These are phyloP conservation scores for Ganoderma boninense DNA, from an alignment of 1,284 basidiomycete genomes.

Conservation along the genomic window DNA sequence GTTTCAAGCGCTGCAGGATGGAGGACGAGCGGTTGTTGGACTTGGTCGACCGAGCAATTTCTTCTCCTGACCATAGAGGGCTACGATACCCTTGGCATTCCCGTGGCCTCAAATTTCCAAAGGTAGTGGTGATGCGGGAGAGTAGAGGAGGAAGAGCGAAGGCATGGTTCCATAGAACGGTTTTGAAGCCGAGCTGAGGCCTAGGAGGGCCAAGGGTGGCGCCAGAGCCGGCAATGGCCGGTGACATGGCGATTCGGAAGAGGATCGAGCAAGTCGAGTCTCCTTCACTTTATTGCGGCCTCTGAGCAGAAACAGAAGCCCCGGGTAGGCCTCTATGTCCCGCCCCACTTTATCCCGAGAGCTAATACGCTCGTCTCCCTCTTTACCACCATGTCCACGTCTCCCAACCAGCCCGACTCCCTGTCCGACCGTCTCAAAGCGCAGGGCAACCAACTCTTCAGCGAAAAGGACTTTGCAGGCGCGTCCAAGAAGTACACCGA, in stretches of 20 bases:
- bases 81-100: neutral
- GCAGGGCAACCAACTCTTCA: conserved; percentile 47
- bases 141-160: conserved; percentile 4
- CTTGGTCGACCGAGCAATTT: too few relatives aligned
- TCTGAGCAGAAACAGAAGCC: neutral
- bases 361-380: neutral
- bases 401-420: too few relatives aligned
- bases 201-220: too few relatives aligned
- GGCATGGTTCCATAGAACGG: neutral
- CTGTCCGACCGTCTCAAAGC: conserved; percentile 41
- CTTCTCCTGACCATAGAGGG: too few relatives aligned
- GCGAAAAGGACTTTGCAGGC: conserved; percentile 39
- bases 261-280: neutral
- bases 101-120: neutral
- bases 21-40: too few relatives aligned
- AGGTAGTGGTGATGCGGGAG: neutral
- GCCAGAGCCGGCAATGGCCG: neutral
- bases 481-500: conserved; percentile 46
- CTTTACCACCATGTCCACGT: conserved; percentile 14
- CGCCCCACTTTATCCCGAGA: neutral
- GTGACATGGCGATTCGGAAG: neutral
- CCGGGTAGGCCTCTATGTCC: neutral
- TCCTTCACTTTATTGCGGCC: neutral
- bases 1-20: too few relatives aligned
- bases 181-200: too few relatives aligned